A percentile compares a stretch with the other conserved stretches of the same genome.
phyloP scores from a whole-genome alignment of 805 yeast genomes.

The Lipomyces yamanashiensis region DNA sequence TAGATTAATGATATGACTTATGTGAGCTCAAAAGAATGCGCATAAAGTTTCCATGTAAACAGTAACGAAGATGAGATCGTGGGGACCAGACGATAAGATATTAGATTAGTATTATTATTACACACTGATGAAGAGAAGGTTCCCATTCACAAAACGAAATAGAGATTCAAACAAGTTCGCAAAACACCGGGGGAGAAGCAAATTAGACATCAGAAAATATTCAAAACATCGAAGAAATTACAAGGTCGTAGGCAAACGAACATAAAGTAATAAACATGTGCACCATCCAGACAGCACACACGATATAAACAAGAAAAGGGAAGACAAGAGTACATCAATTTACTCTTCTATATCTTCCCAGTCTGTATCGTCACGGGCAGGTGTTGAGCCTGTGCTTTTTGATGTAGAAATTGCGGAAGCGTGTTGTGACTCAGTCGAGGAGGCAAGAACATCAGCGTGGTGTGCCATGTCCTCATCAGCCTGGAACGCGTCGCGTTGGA shows the following conservation, averaged over 20 bases:
- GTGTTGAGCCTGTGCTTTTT: no score
- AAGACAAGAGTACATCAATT: not conserved
- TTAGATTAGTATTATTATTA: not conserved
- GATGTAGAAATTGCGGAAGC: not conserved
- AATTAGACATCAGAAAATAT: not conserved
- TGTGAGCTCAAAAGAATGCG: no score
- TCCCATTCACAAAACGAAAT: not conserved
- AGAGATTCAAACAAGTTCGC: not conserved
- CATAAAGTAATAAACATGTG: not conserved
- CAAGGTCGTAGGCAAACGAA: not conserved
- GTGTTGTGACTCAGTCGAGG: not conserved
- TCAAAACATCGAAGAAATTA: not conserved
- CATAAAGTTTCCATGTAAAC: no score
- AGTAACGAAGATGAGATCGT: no score
- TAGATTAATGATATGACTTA: not conserved
- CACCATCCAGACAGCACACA: not conserved
- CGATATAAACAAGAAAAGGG: not conserved
- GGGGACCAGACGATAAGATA: not conserved
- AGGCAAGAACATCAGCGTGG: conserved; percentile 13
- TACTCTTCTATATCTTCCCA: conserved; percentile 34
- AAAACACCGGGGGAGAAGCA: not conserved
- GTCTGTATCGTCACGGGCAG: conserved; percentile 41
- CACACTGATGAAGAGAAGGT: not conserved
- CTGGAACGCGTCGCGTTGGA: conserved; percentile 39
- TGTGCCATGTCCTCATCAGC: conserved; percentile 15